Base-by-base conservation (phyloP, 2,329 filamentous ascomycete genomes). In the Ascochyta lentis region DNA sequence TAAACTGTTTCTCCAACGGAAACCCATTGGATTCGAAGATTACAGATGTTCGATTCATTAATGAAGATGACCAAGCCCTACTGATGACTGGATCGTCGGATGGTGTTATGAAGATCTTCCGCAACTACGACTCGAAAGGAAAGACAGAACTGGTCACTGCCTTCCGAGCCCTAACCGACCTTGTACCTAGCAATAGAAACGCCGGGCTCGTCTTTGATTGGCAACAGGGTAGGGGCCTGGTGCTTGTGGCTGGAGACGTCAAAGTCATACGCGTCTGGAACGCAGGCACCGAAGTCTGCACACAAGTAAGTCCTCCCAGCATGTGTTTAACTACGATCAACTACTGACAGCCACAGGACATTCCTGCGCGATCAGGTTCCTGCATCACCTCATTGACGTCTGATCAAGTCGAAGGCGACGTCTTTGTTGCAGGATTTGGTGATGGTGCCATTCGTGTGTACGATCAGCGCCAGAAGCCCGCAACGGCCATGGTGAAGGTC, bases 171-270 rank as follows among this genome's bases (percentile, higher is more conserved):
- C 79, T 99, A 56, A 96, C 92, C 12, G 92, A 99, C 76, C 89
- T 98, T 72, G 90, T 98, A 6, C 92, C 93, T 4, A 96, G 91
- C 74, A 96, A 94, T 68, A 89, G 93, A 69, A 96, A 96, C 74
- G 93, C 93, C 1, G 95, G 95, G 22, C 89, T 99, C 77, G 94
- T 98, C 24, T 96, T 98, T 72, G 94, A 99, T 75, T 99, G 95
- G 95, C 94, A 98, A 74, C 95, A 99, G 78, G 93, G 96, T n/a
- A 91, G 92, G 65, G 95, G 95, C 7, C 91, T 92, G 58, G 89
- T 96, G 7, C 83, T 99, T n/a, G 95, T 98, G 29, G 95, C 95
- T 10, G 95, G 95, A 40, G 95, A 99, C 73, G 92, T 97, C 49
- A 91, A 95, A 54, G 91, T 97, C 31, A 97, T 99, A 66, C 86